These are phyloP conservation scores for Trichoderma semiorbis DNA, from an alignment of 2,329 filamentous ascomycete genomes.

Conservation along the genomic window DNA sequence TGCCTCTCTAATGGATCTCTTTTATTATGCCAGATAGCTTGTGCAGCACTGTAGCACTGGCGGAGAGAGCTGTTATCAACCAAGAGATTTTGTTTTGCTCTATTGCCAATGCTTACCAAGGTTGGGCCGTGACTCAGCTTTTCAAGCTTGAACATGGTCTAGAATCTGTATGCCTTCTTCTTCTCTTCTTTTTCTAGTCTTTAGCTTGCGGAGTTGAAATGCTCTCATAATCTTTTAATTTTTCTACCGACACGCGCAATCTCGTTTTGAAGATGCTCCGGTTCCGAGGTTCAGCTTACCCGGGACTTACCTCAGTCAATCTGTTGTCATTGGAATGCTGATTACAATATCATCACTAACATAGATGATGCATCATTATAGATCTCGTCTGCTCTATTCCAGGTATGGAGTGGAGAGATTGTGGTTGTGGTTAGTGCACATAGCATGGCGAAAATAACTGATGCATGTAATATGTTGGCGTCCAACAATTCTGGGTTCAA, in stretches of 20 bases:
- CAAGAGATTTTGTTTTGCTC: background rate
- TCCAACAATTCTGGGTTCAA: background rate
- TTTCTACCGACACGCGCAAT: background rate
- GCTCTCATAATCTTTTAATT: background rate
- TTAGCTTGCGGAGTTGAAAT: background rate
- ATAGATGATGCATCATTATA: background rate
- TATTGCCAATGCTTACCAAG: background rate
- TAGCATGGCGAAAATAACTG: background rate
- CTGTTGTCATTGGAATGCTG: background rate
- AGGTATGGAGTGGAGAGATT: background rate
- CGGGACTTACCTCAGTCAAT: background rate
- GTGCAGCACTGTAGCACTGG: background rate
- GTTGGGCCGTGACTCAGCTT: background rate
- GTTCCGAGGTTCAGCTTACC: background rate
- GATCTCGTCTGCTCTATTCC: background rate
- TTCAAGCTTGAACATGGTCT: background rate
- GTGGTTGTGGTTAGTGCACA: background rate
- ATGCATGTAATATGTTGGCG: background rate
- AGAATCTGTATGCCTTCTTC: background rate
- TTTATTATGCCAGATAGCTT: background rate
- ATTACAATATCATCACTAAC: background rate
- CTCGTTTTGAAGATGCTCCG: background rate
- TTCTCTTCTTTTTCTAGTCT: background rate
- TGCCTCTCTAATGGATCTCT: background rate
- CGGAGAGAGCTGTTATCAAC: background rate